Conservation (phyloP, 345 rosid species). For the Cardiospermum halicacabum region DNA sequence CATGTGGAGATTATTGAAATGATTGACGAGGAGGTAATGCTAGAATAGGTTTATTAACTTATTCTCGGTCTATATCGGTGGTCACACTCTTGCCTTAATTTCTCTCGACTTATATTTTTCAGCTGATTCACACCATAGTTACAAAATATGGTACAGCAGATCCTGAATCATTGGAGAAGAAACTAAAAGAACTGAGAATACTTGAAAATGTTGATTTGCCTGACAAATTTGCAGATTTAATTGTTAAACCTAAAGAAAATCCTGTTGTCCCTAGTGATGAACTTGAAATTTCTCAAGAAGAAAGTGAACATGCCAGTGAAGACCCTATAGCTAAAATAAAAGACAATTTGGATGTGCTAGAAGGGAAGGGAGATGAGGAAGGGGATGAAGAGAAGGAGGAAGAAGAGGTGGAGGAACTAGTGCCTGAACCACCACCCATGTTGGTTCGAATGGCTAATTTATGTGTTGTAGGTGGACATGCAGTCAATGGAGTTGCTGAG, state of each 20-base stretch:
- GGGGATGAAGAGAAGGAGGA: slow-evolving; percentile 23
- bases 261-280: slow-evolving; percentile 26
- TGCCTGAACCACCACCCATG: slow-evolving; percentile 36
- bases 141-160: slow-evolving; percentile 54
- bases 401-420: slow-evolving; percentile 39
- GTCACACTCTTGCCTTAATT: slow-evolving; percentile 15
- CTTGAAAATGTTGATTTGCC: slow-evolving; percentile 78
- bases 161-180: slow-evolving; percentile 44
- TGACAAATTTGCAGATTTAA: slow-evolving; percentile 50
- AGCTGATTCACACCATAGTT: slow-evolving; percentile 59
- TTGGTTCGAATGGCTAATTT: slow-evolving; percentile 72
- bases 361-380: slow-evolving; percentile 23
- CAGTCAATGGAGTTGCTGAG: slow-evolving; percentile 81
- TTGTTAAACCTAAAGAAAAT: slow-evolving; percentile 43
- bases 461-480: slow-evolving; percentile 57
- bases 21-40: slow-evolving; percentile 72
- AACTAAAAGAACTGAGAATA: slow-evolving; percentile 71
- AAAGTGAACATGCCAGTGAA: slow-evolving; percentile 12
- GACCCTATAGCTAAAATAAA: slow-evolving; percentile 12
- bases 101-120: slow-evolving; percentile 20
- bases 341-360: slow-evolving; percentile 27
- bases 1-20: slow-evolving; percentile 74
- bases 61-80: not conserved
- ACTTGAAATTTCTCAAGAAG: slow-evolving; percentile 26
- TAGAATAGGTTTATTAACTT: slow-evolving; percentile 18